Base-by-base conservation (phyloP, 208 protist genomes). In the Acanthamoeba rhysodes region DNA sequence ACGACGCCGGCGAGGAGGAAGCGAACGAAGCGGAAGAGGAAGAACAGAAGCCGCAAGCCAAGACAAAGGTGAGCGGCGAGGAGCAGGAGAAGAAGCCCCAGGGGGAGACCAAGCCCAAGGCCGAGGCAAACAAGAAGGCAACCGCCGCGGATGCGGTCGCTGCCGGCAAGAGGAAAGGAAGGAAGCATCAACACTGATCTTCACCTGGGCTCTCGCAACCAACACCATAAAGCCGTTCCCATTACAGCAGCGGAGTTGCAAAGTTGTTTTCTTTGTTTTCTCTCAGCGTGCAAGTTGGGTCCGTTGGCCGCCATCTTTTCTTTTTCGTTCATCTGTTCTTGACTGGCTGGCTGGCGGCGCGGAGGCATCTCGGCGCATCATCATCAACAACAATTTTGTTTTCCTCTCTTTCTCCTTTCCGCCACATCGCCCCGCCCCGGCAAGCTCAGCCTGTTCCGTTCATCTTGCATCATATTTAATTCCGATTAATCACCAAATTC, bases 251-350 rank as follows among this genome's bases (percentile, higher is more conserved):
- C 55, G 55, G 55, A 59, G 55, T 59, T 59, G 55, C 20, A 59
- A 59, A 59, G 55, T 45, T 78, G 29, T 78, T 78, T 78, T 45
- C 37, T 78, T 78, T 78, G 29, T 45, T 78, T 78, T 78, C 70
- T 78, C 37, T 78, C 37, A 48, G 8, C 18, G 29, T 78, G 24
- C 45, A 48, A 48, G 45, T 45, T 78, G 24, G 10, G 34, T 78
- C 37, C 37, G 34, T 78, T 78, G 9, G 2, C 64, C 24, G 24
- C 24, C 37, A 32, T 78, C 70, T 78, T 41, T 45, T 78, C 37
- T 78, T 24, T 78, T 18, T 78, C 22, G 14, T 27, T 78, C 37
- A 48, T 78, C 70, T 16, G 29, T 78, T 45, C 37, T 78, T 74
- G 16, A 16, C 37, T 78, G 29, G 34, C 16, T 16, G n/a, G n/a